Conservation (phyloP, 208 protist genomes). For the Phytomonas sp. region DNA sequence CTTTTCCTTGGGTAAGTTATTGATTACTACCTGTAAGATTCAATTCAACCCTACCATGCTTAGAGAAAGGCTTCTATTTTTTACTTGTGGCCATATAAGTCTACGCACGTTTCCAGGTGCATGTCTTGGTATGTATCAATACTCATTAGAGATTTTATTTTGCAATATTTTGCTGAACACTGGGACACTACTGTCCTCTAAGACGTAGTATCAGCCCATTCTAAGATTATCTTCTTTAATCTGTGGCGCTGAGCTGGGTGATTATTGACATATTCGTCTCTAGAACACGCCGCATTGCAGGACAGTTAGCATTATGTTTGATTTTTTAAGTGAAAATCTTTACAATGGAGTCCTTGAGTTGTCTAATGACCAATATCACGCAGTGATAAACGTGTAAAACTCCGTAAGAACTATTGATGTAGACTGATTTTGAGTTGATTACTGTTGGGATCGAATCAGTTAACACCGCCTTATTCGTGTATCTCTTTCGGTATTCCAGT, state of each 20-base stretch:
- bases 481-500: neutral
- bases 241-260: slow-evolving; percentile 89
- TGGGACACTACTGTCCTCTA: slow-evolving; percentile 83
- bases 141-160: slow-evolving; percentile 91
- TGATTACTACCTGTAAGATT: slow-evolving; percentile 43
- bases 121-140: slow-evolving; percentile 81
- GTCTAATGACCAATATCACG: slow-evolving; percentile 54
- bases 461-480: neutral
- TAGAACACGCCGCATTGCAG: slow-evolving; percentile 67
- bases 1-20: slow-evolving; percentile 41
- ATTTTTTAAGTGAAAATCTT: slow-evolving; percentile 85
- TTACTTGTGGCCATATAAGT: slow-evolving; percentile 65
- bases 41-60: slow-evolving; percentile 41
- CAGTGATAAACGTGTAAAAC: neutral
- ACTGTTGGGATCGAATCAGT: neutral
- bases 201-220: slow-evolving; percentile 72
- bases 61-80: slow-evolving; percentile 34
- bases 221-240: slow-evolving; percentile 71
- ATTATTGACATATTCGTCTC: slow-evolving; percentile 89
- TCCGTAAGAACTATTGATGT: neutral
- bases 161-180: slow-evolving; percentile 87
- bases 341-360: slow-evolving; percentile 79
- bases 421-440: neutral
- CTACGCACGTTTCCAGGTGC: slow-evolving; percentile 77
- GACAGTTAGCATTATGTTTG: slow-evolving; percentile 85